Percentiles rank a stretch among this genome's conserved stretches.
Conservation (phyloP, 1,139 yeast species). For the Kluyveromyces marxianus region DNA sequence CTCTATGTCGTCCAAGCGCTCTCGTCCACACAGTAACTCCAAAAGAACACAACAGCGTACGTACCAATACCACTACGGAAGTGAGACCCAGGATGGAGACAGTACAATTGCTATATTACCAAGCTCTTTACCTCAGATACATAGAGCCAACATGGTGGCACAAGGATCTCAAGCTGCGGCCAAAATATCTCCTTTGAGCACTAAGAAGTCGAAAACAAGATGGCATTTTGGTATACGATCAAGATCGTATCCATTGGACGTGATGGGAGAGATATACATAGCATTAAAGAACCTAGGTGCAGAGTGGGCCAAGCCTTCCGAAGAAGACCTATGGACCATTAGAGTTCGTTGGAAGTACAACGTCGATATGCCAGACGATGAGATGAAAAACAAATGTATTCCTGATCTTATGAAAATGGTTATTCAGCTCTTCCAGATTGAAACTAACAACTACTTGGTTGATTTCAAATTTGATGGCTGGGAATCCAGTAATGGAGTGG, state of each 20-base stretch:
- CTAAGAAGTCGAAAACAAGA: constrained; percentile 84
- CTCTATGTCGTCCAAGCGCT: constrained; percentile 40
- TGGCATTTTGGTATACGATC: constrained; percentile 99
- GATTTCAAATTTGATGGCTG: constrained; percentile 98
- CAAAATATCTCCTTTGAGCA: constrained; percentile 64
- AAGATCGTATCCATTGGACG: constrained; percentile 92
- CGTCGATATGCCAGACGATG: constrained; percentile 29
- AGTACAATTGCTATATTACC: constrained; percentile 85
- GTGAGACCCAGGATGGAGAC: constrained; percentile 29
- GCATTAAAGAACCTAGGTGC: constrained; percentile 93
- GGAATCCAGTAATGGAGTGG: constrained; percentile 45
- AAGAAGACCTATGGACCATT: constrained; percentile 93
- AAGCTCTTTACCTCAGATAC: constrained; percentile 88
- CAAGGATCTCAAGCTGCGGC: constrained; percentile 41
- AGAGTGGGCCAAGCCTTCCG: constrained; percentile 93
- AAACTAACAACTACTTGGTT: constrained; percentile 89
- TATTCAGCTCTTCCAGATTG: constrained; percentile 89
- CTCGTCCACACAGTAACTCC: constrained; percentile 6
- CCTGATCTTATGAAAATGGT: constrained; percentile 96
- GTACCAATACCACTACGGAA: constrained; percentile 26
- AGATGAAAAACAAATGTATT: constrained; percentile 24
- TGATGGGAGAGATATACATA: constrained; percentile 96
- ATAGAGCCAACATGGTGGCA: constrained; percentile 85
- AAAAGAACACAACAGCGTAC: constrained; percentile 23
- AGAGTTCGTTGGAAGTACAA: constrained; percentile 88